Percentiles rank a stretch among this genome's conserved stretches.
These are phyloP conservation scores for Stentor roeselii DNA, from an alignment of 73 alveolate species.

Conservation along the genomic window DNA sequence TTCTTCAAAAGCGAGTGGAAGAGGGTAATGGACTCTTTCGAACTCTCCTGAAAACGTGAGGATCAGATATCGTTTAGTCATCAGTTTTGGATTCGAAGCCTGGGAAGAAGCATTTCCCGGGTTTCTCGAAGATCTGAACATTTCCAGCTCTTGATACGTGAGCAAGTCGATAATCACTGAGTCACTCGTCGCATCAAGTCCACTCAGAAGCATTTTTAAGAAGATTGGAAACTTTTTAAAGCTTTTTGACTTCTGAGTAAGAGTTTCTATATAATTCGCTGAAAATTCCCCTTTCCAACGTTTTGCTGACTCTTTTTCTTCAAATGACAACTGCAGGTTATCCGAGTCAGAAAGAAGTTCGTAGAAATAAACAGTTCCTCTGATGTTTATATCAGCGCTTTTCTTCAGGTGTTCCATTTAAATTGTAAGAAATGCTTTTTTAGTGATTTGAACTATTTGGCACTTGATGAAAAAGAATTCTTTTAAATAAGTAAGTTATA, in stretches of 20 bases:
- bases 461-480: too few species aligned
- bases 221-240: constrained; percentile 53
- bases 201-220: constrained; percentile 56
- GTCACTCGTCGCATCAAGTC: constrained; percentile 44
- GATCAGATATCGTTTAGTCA: constrained; percentile 57
- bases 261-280: constrained; percentile 53
- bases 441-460: neutral
- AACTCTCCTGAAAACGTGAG: constrained; percentile 55
- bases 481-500: too few species aligned
- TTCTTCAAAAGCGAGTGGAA: constrained; percentile 56
- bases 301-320: constrained; percentile 41
- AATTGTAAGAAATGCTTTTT: neutral
- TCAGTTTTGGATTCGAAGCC: neutral
- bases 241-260: constrained; percentile 61
- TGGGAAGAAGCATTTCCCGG: neutral
- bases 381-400: neutral
- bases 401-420: constrained; percentile 11
- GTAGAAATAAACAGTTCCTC: constrained; percentile 3
- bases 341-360: neutral
- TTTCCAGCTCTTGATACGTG: constrained; percentile 62
- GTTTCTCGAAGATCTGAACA: constrained; percentile 16
- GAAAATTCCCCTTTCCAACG: constrained; percentile 58
- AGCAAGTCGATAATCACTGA: constrained; percentile 58
- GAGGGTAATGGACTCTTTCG: constrained; percentile 78
- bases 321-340: constrained; percentile 27